These are phyloP conservation scores for Tulasnella sp. DNA, from an alignment of 768 basidiomycete genomes.

Conservation along the genomic window DNA sequence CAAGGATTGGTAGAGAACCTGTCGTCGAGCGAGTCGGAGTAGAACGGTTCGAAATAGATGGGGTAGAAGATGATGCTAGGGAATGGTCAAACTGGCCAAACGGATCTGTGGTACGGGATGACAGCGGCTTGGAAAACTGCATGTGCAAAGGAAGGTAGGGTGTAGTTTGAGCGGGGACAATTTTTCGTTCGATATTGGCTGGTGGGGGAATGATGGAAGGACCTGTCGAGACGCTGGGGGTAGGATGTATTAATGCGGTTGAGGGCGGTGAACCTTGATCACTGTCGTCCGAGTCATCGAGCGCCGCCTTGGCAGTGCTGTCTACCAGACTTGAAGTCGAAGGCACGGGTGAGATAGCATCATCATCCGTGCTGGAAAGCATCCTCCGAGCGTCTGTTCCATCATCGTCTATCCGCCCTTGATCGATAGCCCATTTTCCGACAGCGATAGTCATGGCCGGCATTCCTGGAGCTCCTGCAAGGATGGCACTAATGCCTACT, in stretches of 20 bases:
- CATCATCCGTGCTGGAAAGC: not conserved
- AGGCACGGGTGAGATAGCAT: slow-evolving; percentile 6
- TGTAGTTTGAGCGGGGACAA: slow-evolving; percentile 49
- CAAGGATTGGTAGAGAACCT: slow-evolving; percentile 41
- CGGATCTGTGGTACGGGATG: slow-evolving; percentile 46
- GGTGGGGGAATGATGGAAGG: slow-evolving; percentile 39
- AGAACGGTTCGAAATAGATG: slow-evolving; percentile 21
- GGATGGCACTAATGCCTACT: slow-evolving; percentile 72
- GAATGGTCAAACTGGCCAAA: slow-evolving; percentile 51
- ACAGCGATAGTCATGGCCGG: slow-evolving; percentile 60
- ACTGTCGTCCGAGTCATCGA: slow-evolving; percentile 15
- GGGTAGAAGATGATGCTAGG: slow-evolving; percentile 26
- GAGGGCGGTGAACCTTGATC: slow-evolving; percentile 20
- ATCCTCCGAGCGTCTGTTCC: slow-evolving; percentile 25
- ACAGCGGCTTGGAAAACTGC: slow-evolving; percentile 39
- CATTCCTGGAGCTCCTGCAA: slow-evolving; percentile 69
- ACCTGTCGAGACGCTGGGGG: slow-evolving; percentile 19
- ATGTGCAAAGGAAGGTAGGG: slow-evolving; percentile 46
- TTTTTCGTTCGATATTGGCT: not conserved
- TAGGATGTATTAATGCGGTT: slow-evolving; percentile 12
- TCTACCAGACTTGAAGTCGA: not conserved
- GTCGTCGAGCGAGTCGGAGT: slow-evolving; percentile 21
- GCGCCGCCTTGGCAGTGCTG: not conserved
- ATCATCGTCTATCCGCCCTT: slow-evolving; percentile 65
- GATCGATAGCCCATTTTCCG: slow-evolving; percentile 80